Percentiles rank a stretch among this genome's conserved stretches.
These are phyloP conservation scores for Pseudocercospora fuligena DNA, from an alignment of 2,329 filamentous ascomycete species.

Conservation along the genomic window DNA sequence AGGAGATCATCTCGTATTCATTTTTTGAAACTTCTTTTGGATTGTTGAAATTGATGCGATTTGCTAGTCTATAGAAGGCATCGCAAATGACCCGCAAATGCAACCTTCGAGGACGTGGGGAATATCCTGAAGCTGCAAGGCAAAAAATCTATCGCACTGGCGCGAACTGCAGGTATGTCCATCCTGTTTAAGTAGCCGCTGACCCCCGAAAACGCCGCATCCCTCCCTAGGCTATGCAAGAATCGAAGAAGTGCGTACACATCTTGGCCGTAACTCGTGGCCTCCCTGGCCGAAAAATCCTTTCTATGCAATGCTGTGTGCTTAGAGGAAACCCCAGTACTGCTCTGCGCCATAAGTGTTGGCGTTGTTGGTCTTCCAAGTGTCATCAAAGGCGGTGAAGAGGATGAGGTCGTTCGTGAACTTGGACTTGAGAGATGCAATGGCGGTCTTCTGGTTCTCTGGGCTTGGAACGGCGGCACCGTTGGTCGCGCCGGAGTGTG, in stretches of 20 bases:
- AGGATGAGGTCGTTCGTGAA: constrained; percentile 69
- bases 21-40: not conserved
- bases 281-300: constrained; percentile 3
- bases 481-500: constrained; percentile 69
- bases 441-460: constrained; percentile 68
- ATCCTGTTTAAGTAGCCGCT: not conserved
- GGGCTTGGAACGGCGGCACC: constrained; percentile 69
- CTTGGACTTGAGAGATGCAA: constrained; percentile 65
- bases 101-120: constrained; percentile 1
- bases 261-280: constrained; percentile 7
- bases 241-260: constrained; percentile 8
- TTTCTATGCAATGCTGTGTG: constrained; percentile 10
- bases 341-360: constrained; percentile 73
- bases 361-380: constrained; percentile 72
- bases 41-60: not conserved
- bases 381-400: constrained; percentile 79
- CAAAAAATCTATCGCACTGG: not conserved
- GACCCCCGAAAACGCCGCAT: not conserved
- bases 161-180: not conserved
- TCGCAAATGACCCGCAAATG: constrained; percentile 15
- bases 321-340: constrained; percentile 63
- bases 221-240: constrained; percentile 10
- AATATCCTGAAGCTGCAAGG: constrained; percentile 5
- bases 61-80: constrained; percentile 17
- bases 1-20: not conserved